Evolutionary conservation across 805 yeast species (phyloP), one percentile per base, ranked within the genome.

Genomic region (Yarrowia alimentaria): DNA sequence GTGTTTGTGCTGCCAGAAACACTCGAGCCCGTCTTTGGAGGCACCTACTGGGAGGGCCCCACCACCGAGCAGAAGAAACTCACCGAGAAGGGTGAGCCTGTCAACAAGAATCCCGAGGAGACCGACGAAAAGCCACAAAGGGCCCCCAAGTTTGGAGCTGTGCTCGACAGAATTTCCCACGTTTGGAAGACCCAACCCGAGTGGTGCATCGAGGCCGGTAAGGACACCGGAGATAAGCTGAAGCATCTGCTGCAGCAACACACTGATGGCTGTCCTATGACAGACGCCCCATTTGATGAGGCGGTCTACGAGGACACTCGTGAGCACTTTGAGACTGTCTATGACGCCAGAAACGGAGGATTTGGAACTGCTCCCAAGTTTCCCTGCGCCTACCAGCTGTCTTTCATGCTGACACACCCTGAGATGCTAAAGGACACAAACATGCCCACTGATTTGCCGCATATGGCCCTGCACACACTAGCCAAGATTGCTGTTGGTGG

Each of bases 11-110:
- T 61, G 1, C 72, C 72, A 1, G 62, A 60, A 3, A 43, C 61
- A 1, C 57, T 64, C 38, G 59, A 59, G 26, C 72, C 72, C 12
- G 59, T 68, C 25, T 64, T 59, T 51, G 72, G 68, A 3, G 73
- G 72, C 4, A 65, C 69, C 5, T 68, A 64, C 51, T 66, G 69
- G 67, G 60, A 66, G 2, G 68, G 69, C 3, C 68, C 69, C 1
- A 21, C 24, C 16, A 24, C 30, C 7, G 63, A 56, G 11, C 58
- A 55, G 16, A 53, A 48, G 10, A 24, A 24, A 14, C 16, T 43
- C 13, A 28, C 28, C 9, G 37, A 31, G 11, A 30, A 43, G 22
- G 50, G 30, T 5, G 37, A 43, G 18, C 34, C 32, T 13, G 48
- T 29, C 10, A 40, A 40, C 34, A 40, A 40, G 34, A 21, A 9